Percentiles rank a stretch among this genome's conserved stretches.
These are phyloP conservation scores for Rhizopogon salebrosus DNA, from an alignment of 768 basidiomycete species.

Conservation along the genomic window DNA sequence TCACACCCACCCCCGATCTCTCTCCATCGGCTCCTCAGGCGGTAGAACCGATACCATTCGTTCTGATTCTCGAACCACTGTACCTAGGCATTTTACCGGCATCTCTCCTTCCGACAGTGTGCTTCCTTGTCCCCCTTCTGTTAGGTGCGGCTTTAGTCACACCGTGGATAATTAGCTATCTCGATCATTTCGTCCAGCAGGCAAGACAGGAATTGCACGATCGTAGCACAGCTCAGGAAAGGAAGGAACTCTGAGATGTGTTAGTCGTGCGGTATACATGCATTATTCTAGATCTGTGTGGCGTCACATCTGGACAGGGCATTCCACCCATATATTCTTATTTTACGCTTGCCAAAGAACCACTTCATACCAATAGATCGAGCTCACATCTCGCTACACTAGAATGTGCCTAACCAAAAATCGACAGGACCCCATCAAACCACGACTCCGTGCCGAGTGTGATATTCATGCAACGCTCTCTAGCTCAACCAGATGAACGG, in stretches of 20 bases:
- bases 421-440: background rate
- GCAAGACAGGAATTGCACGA: conserved; percentile 19
- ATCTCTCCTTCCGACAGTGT: conserved; percentile 36
- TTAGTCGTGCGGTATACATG: conserved; percentile 17
- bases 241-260: conserved; percentile 18
- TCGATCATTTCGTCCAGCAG: conserved; percentile 18
- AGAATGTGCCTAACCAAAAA: conserved; percentile 3
- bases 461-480: conserved; percentile 33
- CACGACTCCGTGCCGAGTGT: background rate
- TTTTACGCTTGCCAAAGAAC: background rate
- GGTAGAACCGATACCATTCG: conserved; percentile 39
- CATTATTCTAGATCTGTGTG: conserved; percentile 13
- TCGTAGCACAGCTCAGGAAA: background rate
- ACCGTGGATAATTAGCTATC: conserved; percentile 12
- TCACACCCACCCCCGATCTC: conserved; percentile 29
- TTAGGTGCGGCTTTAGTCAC: conserved; percentile 16
- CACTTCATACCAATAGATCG: background rate
- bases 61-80: conserved; percentile 53
- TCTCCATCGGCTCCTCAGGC: conserved; percentile 10
- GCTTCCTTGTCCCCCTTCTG: conserved; percentile 24
- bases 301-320: background rate
- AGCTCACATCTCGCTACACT: conserved; percentile 1
- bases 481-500: conserved; percentile 72
- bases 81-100: conserved; percentile 55
- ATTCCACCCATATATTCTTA: background rate